Base-by-base conservation (phyloP, 139 green algal genomes). In the Chlorella sp. region DNA sequence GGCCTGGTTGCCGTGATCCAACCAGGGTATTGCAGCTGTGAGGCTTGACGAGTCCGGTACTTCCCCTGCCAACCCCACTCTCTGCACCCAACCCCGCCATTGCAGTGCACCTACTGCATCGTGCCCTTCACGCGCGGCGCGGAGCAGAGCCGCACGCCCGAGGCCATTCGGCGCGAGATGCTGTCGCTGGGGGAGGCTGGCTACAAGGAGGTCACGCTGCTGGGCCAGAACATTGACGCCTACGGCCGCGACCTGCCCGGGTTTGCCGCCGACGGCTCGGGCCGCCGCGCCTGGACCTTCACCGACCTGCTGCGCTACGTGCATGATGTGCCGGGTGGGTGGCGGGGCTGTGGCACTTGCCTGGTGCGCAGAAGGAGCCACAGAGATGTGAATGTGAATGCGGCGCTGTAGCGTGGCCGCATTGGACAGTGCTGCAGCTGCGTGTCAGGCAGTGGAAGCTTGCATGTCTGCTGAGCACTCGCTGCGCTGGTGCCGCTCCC, bases 131-230 rank as follows among this genome's bases (percentile, higher is more conserved):
- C 94, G 30, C 88, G 97, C 11, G 97, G 97, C n/a, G 21, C 89
- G 65, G 97, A 99, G 92, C 96, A 99, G 92, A 98, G 92, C 87
- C 90, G 97, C 30, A 84, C 88, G 57, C 90, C 95, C 4, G 81
- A 81, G 26, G 78, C 56, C 28, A 87, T 91, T n/a, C 65, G 72
- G 25, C 82, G 83, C 11, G 97, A 99, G 87, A 98, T 99, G 94
- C 51, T 93, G 74, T 83, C 89, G 3, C 85, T 98, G 38, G 96
- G 94, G 13, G 95, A 98, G 86, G 95, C 95, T 38, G 95, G 95
- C 23, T 98, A 98, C 91, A 96, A 95, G 89, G 97, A 99, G 92
- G 96, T 99, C 55, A 99, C 97, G 70, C 92, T 99, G 75, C 94
- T 99, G 78, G 95, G 95, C 11, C 83, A 99, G 89, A 99, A 99